A percentile compares a stretch with the other conserved stretches of the same genome.
Conservation (phyloP, 345 rosid species). For the Citrus cavaleriei region DNA sequence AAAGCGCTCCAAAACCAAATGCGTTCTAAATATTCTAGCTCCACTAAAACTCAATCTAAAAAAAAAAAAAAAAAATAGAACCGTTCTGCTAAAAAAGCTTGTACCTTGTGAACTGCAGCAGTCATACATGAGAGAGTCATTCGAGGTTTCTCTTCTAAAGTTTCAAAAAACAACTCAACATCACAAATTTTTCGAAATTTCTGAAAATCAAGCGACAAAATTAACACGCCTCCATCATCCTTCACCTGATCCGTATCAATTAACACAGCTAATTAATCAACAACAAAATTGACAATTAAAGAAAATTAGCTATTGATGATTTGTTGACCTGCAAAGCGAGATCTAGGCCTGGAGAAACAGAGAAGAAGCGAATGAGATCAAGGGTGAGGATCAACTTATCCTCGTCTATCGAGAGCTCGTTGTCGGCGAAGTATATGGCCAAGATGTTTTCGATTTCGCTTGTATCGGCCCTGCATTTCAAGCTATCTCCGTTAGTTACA, state of each 20-base stretch:
- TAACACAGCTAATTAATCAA: not conserved
- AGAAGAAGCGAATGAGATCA: constrained; percentile 68
- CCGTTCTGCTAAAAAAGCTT: not conserved
- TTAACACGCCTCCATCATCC: constrained; percentile 47
- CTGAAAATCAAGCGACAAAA: constrained; percentile 68
- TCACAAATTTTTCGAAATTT: constrained; percentile 53
- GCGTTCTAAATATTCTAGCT: not conserved
- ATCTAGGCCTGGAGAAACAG: constrained; percentile 41
- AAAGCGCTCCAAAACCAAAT: not conserved
- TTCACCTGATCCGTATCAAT: constrained; percentile 47
- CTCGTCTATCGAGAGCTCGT: constrained; percentile 50
- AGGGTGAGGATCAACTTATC: constrained; percentile 47
- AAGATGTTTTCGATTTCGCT: constrained; percentile 40
- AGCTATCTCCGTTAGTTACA: constrained; percentile 27
- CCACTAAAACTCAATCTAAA: constrained; percentile 3
- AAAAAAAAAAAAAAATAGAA: not conserved
- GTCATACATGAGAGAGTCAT: constrained; percentile 68
- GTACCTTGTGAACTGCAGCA: constrained; percentile 87
- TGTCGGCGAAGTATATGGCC: constrained; percentile 54
- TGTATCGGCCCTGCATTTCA: constrained; percentile 24
- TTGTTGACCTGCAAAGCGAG: constrained; percentile 59
- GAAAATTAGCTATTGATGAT: not conserved
- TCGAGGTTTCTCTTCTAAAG: constrained; percentile 71
- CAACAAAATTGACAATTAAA: not conserved
- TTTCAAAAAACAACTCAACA: constrained; percentile 48